These are phyloP conservation scores for Albifimbria verrucaria DNA, from an alignment of 2,329 filamentous ascomycete species.

Conservation along the genomic window DNA sequence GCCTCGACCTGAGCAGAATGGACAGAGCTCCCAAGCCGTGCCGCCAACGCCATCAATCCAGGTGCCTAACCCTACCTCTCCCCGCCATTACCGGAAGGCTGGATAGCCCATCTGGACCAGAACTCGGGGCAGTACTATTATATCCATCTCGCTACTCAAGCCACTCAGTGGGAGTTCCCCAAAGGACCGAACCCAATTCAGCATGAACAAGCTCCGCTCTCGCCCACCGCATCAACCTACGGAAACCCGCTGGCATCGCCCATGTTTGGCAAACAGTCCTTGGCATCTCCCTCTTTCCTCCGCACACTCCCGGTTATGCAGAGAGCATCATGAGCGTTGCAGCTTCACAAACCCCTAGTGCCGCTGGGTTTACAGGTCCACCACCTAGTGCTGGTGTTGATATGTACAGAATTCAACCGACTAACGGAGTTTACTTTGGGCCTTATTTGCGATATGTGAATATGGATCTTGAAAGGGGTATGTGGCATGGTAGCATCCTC, in stretches of 20 bases:
- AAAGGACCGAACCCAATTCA: conserved; percentile 90
- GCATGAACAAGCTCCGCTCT: conserved; percentile 77
- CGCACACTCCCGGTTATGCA: conserved; percentile 79
- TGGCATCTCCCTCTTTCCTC: conserved; percentile 79
- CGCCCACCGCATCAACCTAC: conserved; percentile 74
- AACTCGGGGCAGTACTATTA: conserved; percentile 99
- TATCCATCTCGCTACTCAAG: conserved; percentile 91
- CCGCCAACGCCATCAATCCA: conserved; percentile 34
- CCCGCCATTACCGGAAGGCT: conserved; percentile 94
- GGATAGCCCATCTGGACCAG: conserved; percentile 95
- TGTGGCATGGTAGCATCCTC: conserved; percentile 92
- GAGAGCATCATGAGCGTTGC: conserved; percentile 83
- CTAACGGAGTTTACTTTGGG: conserved; percentile 96
- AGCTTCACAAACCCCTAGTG: conserved; percentile 67
- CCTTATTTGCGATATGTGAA: conserved; percentile 95
- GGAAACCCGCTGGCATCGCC: conserved; percentile 71
- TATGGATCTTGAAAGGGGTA: conserved; percentile 88
- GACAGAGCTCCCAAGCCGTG: conserved; percentile 43
- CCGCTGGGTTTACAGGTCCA: conserved; percentile 84
- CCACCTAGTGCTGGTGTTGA: conserved; percentile 86
- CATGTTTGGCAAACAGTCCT: conserved; percentile 50
- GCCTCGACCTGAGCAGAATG: conserved; percentile 51
- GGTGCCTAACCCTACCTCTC: conserved; percentile 67
- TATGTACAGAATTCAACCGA: conserved; percentile 88
- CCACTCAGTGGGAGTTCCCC: conserved; percentile 98